These are phyloP conservation scores for Sungouiozyma ichnusensis DNA, from an alignment of 805 yeast species.

Conservation along the genomic window DNA sequence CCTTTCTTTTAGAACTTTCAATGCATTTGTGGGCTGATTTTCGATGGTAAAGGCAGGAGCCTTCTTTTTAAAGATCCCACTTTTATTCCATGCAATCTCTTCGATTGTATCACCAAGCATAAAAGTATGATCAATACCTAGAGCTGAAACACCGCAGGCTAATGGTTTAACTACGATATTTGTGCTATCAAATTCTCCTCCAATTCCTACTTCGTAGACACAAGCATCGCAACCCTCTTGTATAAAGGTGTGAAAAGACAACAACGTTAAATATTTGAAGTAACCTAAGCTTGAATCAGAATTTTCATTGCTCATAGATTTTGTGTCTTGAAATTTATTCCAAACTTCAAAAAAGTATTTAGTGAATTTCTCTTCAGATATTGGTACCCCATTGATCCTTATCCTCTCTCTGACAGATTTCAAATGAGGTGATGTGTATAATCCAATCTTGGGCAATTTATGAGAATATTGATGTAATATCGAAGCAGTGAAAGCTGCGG, in stretches of 20 bases:
- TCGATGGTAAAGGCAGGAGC: slow-evolving; percentile 59
- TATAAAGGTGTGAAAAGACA: slow-evolving; percentile 85
- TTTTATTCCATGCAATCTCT: slow-evolving; percentile 92
- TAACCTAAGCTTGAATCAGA: slow-evolving; percentile 61
- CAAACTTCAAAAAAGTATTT: slow-evolving; percentile 90
- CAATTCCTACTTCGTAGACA: slow-evolving; percentile 95
- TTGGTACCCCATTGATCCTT: slow-evolving; percentile 76
- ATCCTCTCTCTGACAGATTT: slow-evolving; percentile 88
- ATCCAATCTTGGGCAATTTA: slow-evolving; percentile 52
- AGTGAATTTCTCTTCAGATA: slow-evolving; percentile 70
- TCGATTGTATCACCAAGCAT: slow-evolving; percentile 81
- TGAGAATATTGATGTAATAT: slow-evolving; percentile 55
- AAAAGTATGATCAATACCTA: slow-evolving; percentile 87
- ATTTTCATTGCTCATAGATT: slow-evolving; percentile 20
- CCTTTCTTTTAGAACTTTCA: slow-evolving; percentile 48
- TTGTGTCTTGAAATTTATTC: slow-evolving; percentile 44
- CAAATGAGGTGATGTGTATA: slow-evolving; percentile 95
- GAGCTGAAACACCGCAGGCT: slow-evolving; percentile 72
- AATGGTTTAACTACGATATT: slow-evolving; percentile 72
- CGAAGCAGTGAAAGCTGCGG: slow-evolving; percentile 87
- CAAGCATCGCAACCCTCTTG: slow-evolving; percentile 89
- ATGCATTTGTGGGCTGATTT: slow-evolving; percentile 45
- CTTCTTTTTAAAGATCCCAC: slow-evolving; percentile 74
- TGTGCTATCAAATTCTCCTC: slow-evolving; percentile 96
- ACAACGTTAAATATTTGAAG: slow-evolving; percentile 78